Percentiles rank a stretch among this genome's conserved stretches.
These are phyloP conservation scores for Lepidopterella palustris DNA, from an alignment of 495 filamentous ascomycete species.

Conservation along the genomic window DNA sequence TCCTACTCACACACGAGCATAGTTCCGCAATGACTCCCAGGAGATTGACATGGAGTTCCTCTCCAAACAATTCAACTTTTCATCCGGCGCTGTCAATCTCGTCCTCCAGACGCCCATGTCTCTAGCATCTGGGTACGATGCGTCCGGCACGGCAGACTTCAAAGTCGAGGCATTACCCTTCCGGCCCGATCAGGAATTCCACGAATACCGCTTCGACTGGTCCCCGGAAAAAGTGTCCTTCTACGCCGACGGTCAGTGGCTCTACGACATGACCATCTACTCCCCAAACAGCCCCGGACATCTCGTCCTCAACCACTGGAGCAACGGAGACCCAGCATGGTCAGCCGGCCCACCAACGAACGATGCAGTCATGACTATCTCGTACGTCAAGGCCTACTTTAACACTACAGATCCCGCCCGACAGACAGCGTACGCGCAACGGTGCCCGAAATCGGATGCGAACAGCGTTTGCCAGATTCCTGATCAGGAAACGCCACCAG, in stretches of 20 bases:
- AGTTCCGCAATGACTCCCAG: slow-evolving; percentile 72
- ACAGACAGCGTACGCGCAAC: slow-evolving; percentile 9
- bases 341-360: slow-evolving; percentile 56
- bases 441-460: slow-evolving; percentile 10
- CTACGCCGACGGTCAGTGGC: slow-evolving; percentile 54
- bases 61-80: slow-evolving; percentile 46
- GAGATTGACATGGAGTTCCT: slow-evolving; percentile 78
- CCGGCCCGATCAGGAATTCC: slow-evolving; percentile 52
- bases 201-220: slow-evolving; percentile 77
- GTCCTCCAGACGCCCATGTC: slow-evolving; percentile 61
- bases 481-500: slow-evolving; percentile 41
- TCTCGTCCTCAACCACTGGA: slow-evolving; percentile 68
- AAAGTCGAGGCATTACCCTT: slow-evolving; percentile 52
- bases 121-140: slow-evolving; percentile 49
- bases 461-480: slow-evolving; percentile 55
- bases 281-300: slow-evolving; percentile 55
- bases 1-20: not conserved
- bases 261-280: slow-evolving; percentile 48
- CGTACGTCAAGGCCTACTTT: slow-evolving; percentile 71
- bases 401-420: slow-evolving; percentile 48
- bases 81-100: slow-evolving; percentile 55
- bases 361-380: slow-evolving; percentile 55
- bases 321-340: slow-evolving; percentile 65
- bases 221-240: slow-evolving; percentile 52
- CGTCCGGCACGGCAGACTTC: slow-evolving; percentile 49